Conservation (phyloP, 805 yeast genomes). For the Teunomyces panamensis region DNA sequence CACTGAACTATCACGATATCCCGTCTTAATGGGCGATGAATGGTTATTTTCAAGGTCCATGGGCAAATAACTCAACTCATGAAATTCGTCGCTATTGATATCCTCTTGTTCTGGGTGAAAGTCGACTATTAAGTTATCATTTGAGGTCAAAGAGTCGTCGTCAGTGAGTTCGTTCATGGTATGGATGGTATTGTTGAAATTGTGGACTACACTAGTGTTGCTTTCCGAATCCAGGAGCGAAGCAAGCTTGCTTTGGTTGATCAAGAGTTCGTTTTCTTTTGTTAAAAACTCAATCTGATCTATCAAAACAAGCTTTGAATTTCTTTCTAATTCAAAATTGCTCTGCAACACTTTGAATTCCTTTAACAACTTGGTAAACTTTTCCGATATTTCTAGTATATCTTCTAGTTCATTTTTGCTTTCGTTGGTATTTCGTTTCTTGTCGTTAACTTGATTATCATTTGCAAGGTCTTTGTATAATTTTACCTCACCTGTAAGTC, state of each 20-base stretch:
- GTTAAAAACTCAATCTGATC: slow-evolving; percentile 53
- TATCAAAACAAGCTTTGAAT: slow-evolving; percentile 49
- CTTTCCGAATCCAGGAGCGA: slow-evolving; percentile 5
- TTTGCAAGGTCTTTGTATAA: slow-evolving; percentile 6
- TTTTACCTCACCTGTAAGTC: slow-evolving; percentile 17
- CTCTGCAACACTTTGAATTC: slow-evolving; percentile 43
- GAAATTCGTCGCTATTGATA: slow-evolving; percentile 8
- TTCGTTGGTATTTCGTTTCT: neutral
- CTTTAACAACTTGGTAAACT: slow-evolving; percentile 28
- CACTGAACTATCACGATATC: slow-evolving; percentile 14
- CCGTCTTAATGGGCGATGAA: slow-evolving; percentile 26
- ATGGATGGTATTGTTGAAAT: slow-evolving; percentile 12
- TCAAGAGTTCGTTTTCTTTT: slow-evolving; percentile 25
- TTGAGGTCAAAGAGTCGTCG: slow-evolving; percentile 8
- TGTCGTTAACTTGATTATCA: slow-evolving; percentile 5
- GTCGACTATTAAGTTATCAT: neutral
- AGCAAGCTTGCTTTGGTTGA: slow-evolving; percentile 10
- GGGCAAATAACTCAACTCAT: slow-evolving; percentile 21
- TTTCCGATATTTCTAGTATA: slow-evolving; percentile 17
- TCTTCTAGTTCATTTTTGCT: slow-evolving; percentile 8
- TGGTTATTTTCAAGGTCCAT: slow-evolving; percentile 20
- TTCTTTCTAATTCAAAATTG: slow-evolving; percentile 52
- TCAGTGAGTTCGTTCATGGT: slow-evolving; percentile 22
- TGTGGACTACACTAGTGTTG: slow-evolving; percentile 5
- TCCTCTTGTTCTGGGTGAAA: slow-evolving; percentile 5